Evolutionary conservation across 345 rosid genomes (phyloP).

Genomic region (Syzygium grande): DNA sequence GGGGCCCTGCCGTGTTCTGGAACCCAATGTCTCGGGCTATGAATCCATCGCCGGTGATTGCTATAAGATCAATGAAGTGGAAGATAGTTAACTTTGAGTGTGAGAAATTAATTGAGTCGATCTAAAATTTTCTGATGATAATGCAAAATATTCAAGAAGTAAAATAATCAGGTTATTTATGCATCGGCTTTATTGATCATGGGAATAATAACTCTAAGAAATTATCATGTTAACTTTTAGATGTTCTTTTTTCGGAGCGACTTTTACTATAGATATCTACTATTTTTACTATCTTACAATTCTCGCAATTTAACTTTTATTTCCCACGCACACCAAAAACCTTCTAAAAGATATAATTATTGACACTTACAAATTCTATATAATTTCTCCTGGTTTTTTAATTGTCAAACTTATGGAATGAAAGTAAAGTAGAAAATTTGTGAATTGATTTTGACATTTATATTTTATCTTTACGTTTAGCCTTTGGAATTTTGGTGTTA

Average conservation of each 20-base stretch:
- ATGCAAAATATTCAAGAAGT: background rate
- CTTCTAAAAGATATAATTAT: background rate
- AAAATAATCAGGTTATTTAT: background rate
- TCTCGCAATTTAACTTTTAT: background rate
- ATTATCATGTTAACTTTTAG: background rate
- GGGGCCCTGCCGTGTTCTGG: conserved; percentile 72
- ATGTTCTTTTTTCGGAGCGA: background rate
- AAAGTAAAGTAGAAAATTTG: background rate
- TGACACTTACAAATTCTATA: background rate
- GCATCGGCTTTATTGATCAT: background rate
- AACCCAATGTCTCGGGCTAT: conserved; percentile 71
- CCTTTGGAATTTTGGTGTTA: background rate
- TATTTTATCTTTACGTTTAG: background rate
- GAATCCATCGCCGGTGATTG: conserved; percentile 68
- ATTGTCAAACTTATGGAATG: background rate
- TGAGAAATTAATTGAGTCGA: background rate
- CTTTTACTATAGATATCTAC: background rate
- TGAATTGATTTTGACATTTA: background rate
- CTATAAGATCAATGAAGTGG: conserved; percentile 13
- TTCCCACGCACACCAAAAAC: background rate
- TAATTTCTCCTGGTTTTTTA: background rate
- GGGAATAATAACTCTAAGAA: background rate
- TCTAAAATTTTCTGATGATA: background rate
- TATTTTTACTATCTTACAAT: background rate
- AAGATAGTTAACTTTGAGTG: background rate